phyloP scores from a whole-genome alignment of 345 rosid species.

The Jatropha curcas region DNA sequence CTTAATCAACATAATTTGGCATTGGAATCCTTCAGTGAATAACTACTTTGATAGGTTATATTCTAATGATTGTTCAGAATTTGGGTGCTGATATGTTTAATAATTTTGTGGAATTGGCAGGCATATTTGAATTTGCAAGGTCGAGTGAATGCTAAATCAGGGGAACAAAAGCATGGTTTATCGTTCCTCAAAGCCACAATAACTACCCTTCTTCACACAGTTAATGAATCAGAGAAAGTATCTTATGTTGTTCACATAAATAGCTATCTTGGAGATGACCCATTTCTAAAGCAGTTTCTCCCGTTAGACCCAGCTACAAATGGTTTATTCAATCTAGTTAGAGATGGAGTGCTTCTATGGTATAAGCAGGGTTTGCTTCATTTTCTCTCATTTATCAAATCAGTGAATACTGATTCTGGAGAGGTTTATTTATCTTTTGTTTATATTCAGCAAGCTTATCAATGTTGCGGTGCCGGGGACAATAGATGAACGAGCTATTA shows the following conservation, averaged over 20 bases:
- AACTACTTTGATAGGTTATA: neutral
- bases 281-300: constrained; percentile 82
- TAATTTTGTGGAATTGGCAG: constrained; percentile 46
- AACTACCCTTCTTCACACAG: constrained; percentile 71
- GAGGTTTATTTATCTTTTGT: constrained; percentile 21
- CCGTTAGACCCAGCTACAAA: constrained; percentile 77
- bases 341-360: constrained; percentile 93
- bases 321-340: constrained; percentile 70
- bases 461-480: constrained; percentile 92
- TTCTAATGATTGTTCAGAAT: neutral
- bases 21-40: neutral
- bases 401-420: constrained; percentile 13
- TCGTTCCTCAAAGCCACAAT: constrained; percentile 74
- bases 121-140: constrained; percentile 60
- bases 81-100: constrained; percentile 21
- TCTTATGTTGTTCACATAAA: constrained; percentile 89
- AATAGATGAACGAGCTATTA: constrained; percentile 90
- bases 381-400: neutral
- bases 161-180: constrained; percentile 55
- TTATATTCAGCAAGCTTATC: constrained; percentile 69
- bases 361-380: constrained; percentile 32
- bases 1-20: neutral
- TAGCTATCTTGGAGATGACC: constrained; percentile 83
- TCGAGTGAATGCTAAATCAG: constrained; percentile 58
- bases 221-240: constrained; percentile 71